Base-by-base conservation (phyloP, 2,329 filamentous ascomycete genomes). In the Neonectria punicea region DNA sequence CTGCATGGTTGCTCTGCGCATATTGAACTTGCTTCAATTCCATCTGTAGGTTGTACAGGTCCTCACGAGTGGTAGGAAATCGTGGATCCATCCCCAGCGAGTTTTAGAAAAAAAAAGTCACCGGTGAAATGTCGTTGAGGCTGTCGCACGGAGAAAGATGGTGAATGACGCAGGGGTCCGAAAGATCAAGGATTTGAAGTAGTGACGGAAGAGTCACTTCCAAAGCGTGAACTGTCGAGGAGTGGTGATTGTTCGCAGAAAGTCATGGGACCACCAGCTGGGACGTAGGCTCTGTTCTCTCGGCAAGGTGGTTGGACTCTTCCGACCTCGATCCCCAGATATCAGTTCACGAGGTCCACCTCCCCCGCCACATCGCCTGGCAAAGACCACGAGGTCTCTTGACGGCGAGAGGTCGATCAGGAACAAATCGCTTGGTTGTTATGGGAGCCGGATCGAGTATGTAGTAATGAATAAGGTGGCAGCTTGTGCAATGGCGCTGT, bases 1-100 rank as follows among this genome's bases (percentile, higher is more conserved):
- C 89, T 63, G 86, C 84, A 79, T 91, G 88, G 73, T 83, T 86
- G 68, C 80, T 85, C 77, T 91, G 89, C 66, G 87, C 82, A 75
- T 86, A 83, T 72, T 91, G 89, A 65, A 91, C 83, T 79, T 90
- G 87, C 79, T 89, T 90, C 75, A 92, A 81, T 81, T 91, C 89
- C 87, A 91, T 90, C 80, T 91, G 88, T 78, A 92, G 83, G 84
- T 83, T 86, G 77, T 89, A 88, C 75, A 91, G 81, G 80, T 90
- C 88, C 82, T 91, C 89, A 75, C 87, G 86, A 73, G 84, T 83
- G 70, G 85, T 81, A 51, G 84, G 76, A 75, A 88, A 89, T 71
- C 88, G 86, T 69, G 85, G 80, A 86, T 91, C 89, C 89, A 91
- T 91, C 70, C 86, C 87, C 79, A 66, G 28, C 36, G 43, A 62